These are phyloP conservation scores for Simmondsia chinensis DNA, from an alignment of 148 eudicot species.

Conservation along the genomic window DNA sequence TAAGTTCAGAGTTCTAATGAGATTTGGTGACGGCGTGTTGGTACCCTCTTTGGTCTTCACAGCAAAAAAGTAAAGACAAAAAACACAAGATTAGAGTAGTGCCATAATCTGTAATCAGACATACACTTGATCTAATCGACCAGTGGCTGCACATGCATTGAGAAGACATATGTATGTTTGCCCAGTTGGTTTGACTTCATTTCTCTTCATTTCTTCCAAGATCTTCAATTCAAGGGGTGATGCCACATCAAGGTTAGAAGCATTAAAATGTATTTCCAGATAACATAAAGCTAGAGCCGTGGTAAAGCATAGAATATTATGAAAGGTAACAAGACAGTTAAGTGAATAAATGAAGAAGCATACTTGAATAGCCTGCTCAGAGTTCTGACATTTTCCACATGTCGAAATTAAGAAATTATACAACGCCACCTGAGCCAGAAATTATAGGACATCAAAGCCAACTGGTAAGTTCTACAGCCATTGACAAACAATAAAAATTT, in stretches of 20 bases:
- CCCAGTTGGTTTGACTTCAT: conserved; percentile 88
- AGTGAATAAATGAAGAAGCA: conserved; percentile 4
- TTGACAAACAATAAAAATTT: too few species aligned
- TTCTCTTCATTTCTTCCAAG: conserved; percentile 88
- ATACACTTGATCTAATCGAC: conserved; percentile 85
- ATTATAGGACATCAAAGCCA: neutral
- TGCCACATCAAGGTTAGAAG: too few species aligned
- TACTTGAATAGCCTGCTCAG: conserved; percentile 70
- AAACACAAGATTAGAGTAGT: too few species aligned
- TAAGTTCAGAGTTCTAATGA: too few species aligned
- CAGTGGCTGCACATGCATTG: conserved; percentile 80
- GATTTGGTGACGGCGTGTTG: too few species aligned
- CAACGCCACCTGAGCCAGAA: conserved; percentile 47
- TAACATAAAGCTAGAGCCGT: neutral
- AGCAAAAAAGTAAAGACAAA: too few species aligned
- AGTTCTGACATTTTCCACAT: conserved; percentile 71
- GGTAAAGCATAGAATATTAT: neutral
- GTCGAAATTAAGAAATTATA: conserved; percentile 83
- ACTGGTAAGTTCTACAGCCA: neutral
- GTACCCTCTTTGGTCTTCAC: too few species aligned
- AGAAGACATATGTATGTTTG: conserved; percentile 88
- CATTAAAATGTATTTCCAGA: too few species aligned
- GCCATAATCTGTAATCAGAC: neutral
- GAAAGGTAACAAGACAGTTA: neutral
- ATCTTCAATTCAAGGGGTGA: conserved; percentile 52